Base-by-base conservation (phyloP, 2,329 filamentous ascomycete genomes). In the Plenodomus tracheiphilus region DNA sequence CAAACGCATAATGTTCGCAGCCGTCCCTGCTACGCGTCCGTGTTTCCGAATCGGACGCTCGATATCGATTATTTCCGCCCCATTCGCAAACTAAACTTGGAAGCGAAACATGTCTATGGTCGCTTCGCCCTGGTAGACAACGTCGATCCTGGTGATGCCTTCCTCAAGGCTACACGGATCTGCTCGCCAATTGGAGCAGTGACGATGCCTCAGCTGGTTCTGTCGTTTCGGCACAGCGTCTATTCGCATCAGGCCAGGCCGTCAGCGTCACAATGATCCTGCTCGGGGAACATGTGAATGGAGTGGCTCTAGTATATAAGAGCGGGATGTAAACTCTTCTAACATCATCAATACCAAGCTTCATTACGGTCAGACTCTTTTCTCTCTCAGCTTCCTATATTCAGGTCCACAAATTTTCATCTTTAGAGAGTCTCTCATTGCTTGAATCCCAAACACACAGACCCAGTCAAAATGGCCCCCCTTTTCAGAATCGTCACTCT, bases 1-100 rank as follows among this genome's bases (percentile, higher is more conserved):
- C 46, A 62, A 64, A 67, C 61, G 64, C 64, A 65, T 65, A 56
- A 64, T 52, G 49, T 53, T 59, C 49, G 42, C 35, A 41, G 32
- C 41, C 11, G 28, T 32, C 28, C 28, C 28, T 32, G 8, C 15
- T 32, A 32, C 28, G 28, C 28, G 11, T 15, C 28, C 35, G 41
- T 51, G 61, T 65, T 63, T 66, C 36, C 43, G 57, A 58, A 49
- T 47, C 25, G 38, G 37, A 53, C 39, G 38, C 47, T 49, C 41
- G 21, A 51, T 50, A 43, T 41, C 53, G 43, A 46, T 48, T 46
- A 46, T 45, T 37, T 43, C 21, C 18, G 47, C 53, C 51, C 47
- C 51, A 64, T 64, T 65, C 53, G 59, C 45, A 59, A 54, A 58
- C 53, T 34, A 43, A 47, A 44, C 28, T 39, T 42, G 34, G 47